A percentile compares a stretch with the other conserved stretches of the same genome.
phyloP scores from a whole-genome alignment of 768 basidiomycete species.

The Wakefieldia striispora region DNA sequence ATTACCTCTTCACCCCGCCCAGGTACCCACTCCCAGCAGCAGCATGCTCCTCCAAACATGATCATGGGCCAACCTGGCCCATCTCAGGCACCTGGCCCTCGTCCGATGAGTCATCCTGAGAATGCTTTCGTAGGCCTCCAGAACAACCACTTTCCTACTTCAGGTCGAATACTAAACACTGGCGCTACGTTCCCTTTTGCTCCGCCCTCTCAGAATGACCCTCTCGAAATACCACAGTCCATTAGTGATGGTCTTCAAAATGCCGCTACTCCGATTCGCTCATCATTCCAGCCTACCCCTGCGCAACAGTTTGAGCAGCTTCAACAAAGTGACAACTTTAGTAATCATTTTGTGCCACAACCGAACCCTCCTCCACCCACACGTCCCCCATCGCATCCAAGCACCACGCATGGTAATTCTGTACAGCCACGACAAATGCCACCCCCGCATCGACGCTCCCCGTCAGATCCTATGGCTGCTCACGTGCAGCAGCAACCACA shows the following conservation, averaged over 20 bases:
- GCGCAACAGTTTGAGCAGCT: conserved; percentile 64
- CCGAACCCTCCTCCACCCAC: conserved; percentile 39
- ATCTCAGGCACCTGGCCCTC: conserved; percentile 28
- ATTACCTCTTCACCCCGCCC: conserved; percentile 33
- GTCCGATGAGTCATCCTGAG: conserved; percentile 47
- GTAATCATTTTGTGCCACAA: conserved; percentile 35
- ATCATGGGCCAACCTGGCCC: conserved; percentile 32
- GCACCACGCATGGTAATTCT: conserved; percentile 27
- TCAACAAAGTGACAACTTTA: conserved; percentile 38
- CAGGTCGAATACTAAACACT: conserved; percentile 34
- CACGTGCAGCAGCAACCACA: conserved; percentile 41
- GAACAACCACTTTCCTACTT: conserved; percentile 33
- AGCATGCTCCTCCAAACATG: conserved; percentile 25
- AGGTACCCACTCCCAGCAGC: conserved; percentile 27
- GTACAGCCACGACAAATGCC: conserved; percentile 34
- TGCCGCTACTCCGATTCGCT: conserved; percentile 36
- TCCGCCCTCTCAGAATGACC: conserved; percentile 48
- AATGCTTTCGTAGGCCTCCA: conserved; percentile 44
- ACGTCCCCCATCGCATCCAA: conserved; percentile 46
- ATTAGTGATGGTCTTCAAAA: conserved; percentile 39
- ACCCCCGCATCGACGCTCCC: conserved; percentile 44
- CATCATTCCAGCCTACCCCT: conserved; percentile 53
- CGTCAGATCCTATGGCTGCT: conserved; percentile 43
- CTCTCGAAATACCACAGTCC: conserved; percentile 45
- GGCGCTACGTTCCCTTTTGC: conserved; percentile 42